Evolutionary conservation across 257 asterid species (phyloP).

Genomic region (Marsdenia floribunda): DNA sequence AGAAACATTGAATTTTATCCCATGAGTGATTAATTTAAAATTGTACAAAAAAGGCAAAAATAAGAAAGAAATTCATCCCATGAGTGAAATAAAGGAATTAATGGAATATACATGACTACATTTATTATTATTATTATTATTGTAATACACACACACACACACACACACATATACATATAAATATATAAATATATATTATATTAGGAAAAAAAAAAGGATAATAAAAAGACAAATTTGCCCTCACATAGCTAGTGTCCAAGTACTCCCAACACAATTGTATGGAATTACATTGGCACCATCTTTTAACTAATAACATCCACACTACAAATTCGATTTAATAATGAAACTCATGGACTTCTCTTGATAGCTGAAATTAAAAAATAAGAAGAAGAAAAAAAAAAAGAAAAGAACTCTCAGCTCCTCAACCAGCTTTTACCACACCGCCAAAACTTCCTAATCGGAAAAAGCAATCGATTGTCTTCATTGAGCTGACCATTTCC

Average conservation of each 20-base stretch:
- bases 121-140: neutral
- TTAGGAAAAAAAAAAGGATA: no score
- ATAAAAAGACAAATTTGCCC: conserved; percentile 2
- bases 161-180: no score
- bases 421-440: neutral
- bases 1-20: neutral
- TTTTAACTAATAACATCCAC: conserved; percentile 17
- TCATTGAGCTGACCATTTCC: conserved; percentile 44
- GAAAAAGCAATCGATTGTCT: neutral
- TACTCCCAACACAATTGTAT: neutral
- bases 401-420: conserved; percentile 6
- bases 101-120: conserved; percentile 7
- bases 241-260: no score
- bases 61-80: neutral
- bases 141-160: no score
- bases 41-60: neutral
- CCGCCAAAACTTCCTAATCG: neutral
- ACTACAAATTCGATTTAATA: conserved; percentile 24
- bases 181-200: neutral
- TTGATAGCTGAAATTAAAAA: conserved; percentile 28
- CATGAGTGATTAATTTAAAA: neutral
- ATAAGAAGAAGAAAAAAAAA: no score
- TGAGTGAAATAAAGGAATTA: neutral
- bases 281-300: conserved; percentile 7
- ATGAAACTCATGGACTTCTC: conserved; percentile 71